A percentile compares a stretch with the other conserved stretches of the same genome.
phyloP scores from a whole-genome alignment of 495 filamentous ascomycete genomes.

The Xylaria intraflava region DNA sequence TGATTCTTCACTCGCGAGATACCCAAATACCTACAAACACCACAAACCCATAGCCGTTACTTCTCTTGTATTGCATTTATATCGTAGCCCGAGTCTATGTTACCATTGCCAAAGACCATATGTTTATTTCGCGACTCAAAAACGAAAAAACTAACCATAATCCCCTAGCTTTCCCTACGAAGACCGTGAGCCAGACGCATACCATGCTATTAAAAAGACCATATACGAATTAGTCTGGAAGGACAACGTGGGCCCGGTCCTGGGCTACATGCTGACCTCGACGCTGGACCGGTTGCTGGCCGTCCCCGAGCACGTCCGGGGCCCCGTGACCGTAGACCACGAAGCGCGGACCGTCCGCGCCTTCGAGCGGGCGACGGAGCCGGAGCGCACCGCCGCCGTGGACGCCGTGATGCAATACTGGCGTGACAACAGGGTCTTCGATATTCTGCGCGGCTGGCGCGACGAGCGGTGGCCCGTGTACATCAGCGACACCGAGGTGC shows the following conservation, averaged over 20 bases:
- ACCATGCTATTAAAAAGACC: slow-evolving; percentile 40
- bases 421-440: slow-evolving; percentile 57
- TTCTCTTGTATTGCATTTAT: too few species aligned
- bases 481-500: slow-evolving; percentile 52
- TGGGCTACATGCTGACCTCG: slow-evolving; percentile 56
- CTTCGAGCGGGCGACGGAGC: slow-evolving; percentile 41
- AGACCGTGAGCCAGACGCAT: slow-evolving; percentile 46
- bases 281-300: slow-evolving; percentile 50
- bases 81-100: too few species aligned
- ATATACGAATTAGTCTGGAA: slow-evolving; percentile 47
- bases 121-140: too few species aligned
- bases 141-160: slow-evolving; percentile 8
- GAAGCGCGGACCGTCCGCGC: slow-evolving; percentile 43
- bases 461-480: slow-evolving; percentile 84
- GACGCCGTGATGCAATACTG: slow-evolving; percentile 55
- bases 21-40: not conserved
- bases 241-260: slow-evolving; percentile 37
- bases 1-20: not conserved
- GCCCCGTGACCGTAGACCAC: slow-evolving; percentile 49
- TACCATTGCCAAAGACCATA: too few species aligned
- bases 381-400: slow-evolving; percentile 55
- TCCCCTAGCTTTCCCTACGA: slow-evolving; percentile 60
- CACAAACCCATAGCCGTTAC: too few species aligned
- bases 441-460: slow-evolving; percentile 75
- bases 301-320: slow-evolving; percentile 42